These are phyloP conservation scores for Pinus albicaulis DNA, from an alignment of 75 land plant species.

Conservation along the genomic window DNA sequence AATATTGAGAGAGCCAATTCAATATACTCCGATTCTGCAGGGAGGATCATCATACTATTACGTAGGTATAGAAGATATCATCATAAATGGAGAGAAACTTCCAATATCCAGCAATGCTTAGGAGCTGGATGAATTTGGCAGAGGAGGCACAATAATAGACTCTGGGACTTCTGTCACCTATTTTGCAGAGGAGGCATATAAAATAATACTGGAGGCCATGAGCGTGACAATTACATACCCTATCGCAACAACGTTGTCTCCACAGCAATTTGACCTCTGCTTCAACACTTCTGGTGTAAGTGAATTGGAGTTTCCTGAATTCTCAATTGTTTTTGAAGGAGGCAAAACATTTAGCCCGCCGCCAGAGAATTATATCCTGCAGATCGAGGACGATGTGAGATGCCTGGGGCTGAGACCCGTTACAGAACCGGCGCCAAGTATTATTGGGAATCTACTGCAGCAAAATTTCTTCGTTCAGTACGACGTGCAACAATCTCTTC, in stretches of 20 bases:
- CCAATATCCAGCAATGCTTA: conserved; percentile 33
- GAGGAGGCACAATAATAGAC: conserved; percentile 47
- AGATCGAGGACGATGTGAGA: conserved; percentile 33
- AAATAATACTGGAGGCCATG: conserved; percentile 36
- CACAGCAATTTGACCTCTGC: conserved; percentile 53
- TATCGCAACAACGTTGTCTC: neutral
- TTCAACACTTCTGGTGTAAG: conserved; percentile 41
- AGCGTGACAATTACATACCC: conserved; percentile 4
- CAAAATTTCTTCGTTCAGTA: conserved; percentile 73
- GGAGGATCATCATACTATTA: conserved; percentile 33
- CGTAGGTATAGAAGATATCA: conserved; percentile 19
- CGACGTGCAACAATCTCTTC: conserved; percentile 24
- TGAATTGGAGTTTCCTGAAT: conserved; percentile 28
- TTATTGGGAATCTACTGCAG: conserved; percentile 78
- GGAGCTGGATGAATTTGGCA: conserved; percentile 23
- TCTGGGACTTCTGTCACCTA: conserved; percentile 64
- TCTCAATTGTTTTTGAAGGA: conserved; percentile 43
- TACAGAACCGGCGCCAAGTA: conserved; percentile 24
- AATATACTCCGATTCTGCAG: conserved; percentile 13
- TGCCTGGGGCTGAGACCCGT: conserved; percentile 54
- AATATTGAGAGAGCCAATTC: neutral
- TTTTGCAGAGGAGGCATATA: conserved; percentile 29
- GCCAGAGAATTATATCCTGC: conserved; percentile 56
- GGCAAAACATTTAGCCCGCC: conserved; percentile 48
- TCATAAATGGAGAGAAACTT: conserved; percentile 25